phyloP scores from a whole-genome alignment of 208 protist genomes.

The Wallacemonas sp. region DNA sequence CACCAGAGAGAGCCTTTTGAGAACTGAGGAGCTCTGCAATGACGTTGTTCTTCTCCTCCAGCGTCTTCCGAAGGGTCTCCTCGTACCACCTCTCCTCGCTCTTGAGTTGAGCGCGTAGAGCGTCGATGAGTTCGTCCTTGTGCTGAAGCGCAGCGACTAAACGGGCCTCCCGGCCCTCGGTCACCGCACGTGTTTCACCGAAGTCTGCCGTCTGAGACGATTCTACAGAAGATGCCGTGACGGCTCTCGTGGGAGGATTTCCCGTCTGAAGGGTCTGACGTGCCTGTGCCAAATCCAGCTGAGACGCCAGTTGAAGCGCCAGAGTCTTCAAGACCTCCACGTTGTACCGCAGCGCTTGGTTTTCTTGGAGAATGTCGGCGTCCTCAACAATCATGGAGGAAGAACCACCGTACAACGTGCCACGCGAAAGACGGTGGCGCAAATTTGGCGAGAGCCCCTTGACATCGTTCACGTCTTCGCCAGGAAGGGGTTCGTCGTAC shows the following conservation, averaged over 20 bases:
- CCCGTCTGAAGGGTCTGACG: conserved; percentile 6
- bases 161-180: not conserved
- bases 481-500: no score
- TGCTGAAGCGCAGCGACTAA: conserved; percentile 10
- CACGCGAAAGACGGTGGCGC: no score
- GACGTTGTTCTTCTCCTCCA: conserved; percentile 6
- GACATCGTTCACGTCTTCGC: no score
- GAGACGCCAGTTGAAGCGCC: conserved; percentile 18
- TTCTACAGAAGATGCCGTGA: no score
- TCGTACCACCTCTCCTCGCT: conserved; percentile 12
- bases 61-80: not conserved
- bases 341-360: conserved; percentile 26
- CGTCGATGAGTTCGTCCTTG: conserved; percentile 18
- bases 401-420: not conserved
- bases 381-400: not conserved
- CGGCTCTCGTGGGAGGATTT: not conserved
- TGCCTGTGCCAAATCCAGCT: conserved; percentile 30
- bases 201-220: no score
- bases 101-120: conserved; percentile 7
- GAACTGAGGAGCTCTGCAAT: not conserved
- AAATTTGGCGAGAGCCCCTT: no score
- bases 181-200: no score
- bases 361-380: not conserved
- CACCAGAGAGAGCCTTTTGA: not conserved
- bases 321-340: conserved; percentile 40